Evolutionary conservation across 2,329 filamentous ascomycete genomes (phyloP).

Genomic region (Cryphonectria carpinicola): DNA sequence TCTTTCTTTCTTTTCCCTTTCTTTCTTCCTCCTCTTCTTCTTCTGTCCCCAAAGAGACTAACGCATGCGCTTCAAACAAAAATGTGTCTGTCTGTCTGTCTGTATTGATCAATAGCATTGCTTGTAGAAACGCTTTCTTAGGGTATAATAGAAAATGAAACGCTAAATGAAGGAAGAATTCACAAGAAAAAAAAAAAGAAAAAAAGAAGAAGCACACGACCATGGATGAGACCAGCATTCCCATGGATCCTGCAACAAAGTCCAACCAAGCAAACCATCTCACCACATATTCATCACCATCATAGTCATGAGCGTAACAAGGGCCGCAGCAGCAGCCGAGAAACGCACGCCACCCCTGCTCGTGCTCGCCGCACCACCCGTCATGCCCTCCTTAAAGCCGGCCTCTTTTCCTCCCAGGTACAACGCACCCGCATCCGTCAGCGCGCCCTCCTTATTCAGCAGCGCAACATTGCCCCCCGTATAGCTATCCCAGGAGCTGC

Average conservation of each 20-base stretch:
- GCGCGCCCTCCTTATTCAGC: constrained; percentile 41
- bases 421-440: constrained; percentile 44
- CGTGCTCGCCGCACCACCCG: constrained; percentile 23
- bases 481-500: constrained; percentile 44
- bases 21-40: no score
- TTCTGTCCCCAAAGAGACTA: background rate
- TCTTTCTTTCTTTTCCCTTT: no score
- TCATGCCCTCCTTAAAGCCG: constrained; percentile 42
- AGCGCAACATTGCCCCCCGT: constrained; percentile 44
- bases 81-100: no score
- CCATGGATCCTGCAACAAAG: background rate
- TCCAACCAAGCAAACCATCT: background rate
- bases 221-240: constrained; percentile 5
- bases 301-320: constrained; percentile 2
- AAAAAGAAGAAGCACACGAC: background rate
- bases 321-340: constrained; percentile 7
- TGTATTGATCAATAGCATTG: background rate
- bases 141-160: constrained; percentile 1
- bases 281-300: constrained; percentile 8
- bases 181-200: background rate
- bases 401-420: constrained; percentile 45
- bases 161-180: background rate
- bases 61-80: background rate
- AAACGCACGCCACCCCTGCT: constrained; percentile 3
- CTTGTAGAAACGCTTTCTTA: background rate